Evolutionary conservation across 169 alveolate species (phyloP).

Genomic region (Hammondia hammondi): DNA sequence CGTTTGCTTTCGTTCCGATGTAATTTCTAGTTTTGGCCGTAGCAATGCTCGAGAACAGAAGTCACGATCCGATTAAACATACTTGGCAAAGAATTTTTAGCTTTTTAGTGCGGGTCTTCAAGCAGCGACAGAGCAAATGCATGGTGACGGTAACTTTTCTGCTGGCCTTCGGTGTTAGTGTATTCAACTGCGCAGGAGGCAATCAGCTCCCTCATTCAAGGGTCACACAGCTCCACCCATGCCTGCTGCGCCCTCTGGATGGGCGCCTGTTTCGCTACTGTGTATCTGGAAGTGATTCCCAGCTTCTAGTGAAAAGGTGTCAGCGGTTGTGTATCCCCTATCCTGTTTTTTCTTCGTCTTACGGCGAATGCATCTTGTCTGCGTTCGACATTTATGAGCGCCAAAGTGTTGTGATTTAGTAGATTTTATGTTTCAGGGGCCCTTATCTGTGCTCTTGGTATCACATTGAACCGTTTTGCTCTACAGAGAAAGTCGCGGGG

Average conservation of each 20-base stretch:
- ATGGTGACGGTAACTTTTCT: not conserved
- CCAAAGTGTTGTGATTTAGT: not conserved
- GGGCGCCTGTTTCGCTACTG: not conserved
- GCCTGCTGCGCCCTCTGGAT: not conserved
- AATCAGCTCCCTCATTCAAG: not conserved
- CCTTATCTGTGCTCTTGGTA: not conserved
- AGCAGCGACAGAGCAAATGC: not conserved
- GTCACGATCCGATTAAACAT: not conserved
- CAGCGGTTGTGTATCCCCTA: not conserved
- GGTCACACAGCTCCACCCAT: not conserved
- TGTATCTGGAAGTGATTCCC: not conserved
- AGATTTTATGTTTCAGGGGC: not conserved
- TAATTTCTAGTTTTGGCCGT: not conserved
- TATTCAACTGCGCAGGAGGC: not conserved
- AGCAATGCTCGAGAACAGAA: not conserved
- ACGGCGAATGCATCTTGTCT: not conserved
- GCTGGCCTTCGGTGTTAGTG: too few relatives aligned
- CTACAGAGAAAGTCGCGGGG: not conserved
- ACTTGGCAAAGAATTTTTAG: not conserved
- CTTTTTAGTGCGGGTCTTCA: not conserved
- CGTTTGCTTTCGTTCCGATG: not conserved
- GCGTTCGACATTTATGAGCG: not conserved
- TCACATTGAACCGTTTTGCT: not conserved
- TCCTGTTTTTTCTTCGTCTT: not conserved
- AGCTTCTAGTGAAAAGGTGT: not conserved